Base-by-base conservation (phyloP, 306 rosid genomes). In the Gynostemma pentaphyllum region DNA sequence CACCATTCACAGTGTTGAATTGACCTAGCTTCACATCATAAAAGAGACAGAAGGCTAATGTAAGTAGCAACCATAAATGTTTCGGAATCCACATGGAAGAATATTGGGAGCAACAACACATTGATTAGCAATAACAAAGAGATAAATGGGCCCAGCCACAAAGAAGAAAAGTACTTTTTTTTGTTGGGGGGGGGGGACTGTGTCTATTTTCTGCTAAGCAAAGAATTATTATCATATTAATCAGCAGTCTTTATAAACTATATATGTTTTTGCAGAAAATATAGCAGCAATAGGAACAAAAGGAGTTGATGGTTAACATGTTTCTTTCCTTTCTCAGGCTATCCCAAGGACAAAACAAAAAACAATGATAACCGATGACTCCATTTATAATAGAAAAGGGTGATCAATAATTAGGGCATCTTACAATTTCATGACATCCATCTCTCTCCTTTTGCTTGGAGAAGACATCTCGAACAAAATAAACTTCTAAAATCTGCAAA, bases 401-500 rank as follows among this genome's bases (percentile, higher is more conserved):
- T 10, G 1, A 60, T 39, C 37, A 60, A 57, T 57, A 50, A 52
- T 61, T 22, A 18, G 26, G 53, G 47, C 62, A 60, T 74, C 99
- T 84, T 78, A 94, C 99, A 94, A 67, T 75, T 94, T 94, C 99
- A 89, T 89, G 63, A 94, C 99, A 82, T 94, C 99, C 95, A 94
- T 89, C 69, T 94, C 99, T 79, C 99, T 81, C 74, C 99, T 85
- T 82, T 94, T 94, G 83, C 97, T 89, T 72, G 97, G 99, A 78
- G 99, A 94, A 73, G 97, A 94, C 99, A 94, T 94, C 65, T 72
- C 81, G 75, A 69, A 67, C 39, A 29, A 68, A 70, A 68, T 48
- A 48, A 70, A 66, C 78, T 70, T 64, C 76, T 72, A 75, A 65
- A 75, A 74, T 83, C 95, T 83, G 86, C 66, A 29, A 64, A 32